phyloP scores from a whole-genome alignment of 352 stramenopile species.

The Salisapilia sapeloensis region DNA sequence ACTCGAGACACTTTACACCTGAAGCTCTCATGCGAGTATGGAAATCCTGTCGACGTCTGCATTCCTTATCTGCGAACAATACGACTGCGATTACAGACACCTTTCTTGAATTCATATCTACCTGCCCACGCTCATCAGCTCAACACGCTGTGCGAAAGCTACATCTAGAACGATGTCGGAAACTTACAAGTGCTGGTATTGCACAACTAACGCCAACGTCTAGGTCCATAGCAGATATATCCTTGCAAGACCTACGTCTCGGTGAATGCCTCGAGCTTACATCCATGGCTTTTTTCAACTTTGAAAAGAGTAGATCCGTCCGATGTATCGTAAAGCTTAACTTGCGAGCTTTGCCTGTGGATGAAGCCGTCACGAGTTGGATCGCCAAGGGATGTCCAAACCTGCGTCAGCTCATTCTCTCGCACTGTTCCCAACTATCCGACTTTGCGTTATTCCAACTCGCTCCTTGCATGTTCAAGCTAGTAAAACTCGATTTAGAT shows the following conservation, averaged over 20 bases:
- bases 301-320: slow-evolving; percentile 26
- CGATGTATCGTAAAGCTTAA: slow-evolving; percentile 12
- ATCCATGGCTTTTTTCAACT: slow-evolving; percentile 62
- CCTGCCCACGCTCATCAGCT: slow-evolving; percentile 14
- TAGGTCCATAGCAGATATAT: slow-evolving; percentile 13
- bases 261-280: slow-evolving; percentile 37
- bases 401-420: slow-evolving; percentile 24
- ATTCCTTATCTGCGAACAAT: slow-evolving; percentile 17
- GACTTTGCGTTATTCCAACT: slow-evolving; percentile 45
- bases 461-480: slow-evolving; percentile 11
- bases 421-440: slow-evolving; percentile 23
- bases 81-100: slow-evolving; percentile 31
- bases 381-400: slow-evolving; percentile 30
- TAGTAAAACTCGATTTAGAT: slow-evolving; percentile 24
- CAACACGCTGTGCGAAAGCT: slow-evolving; percentile 11
- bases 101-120: slow-evolving; percentile 34
- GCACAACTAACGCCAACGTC: slow-evolving; percentile 23
- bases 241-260: slow-evolving; percentile 13
- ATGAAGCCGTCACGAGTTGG: slow-evolving; percentile 56
- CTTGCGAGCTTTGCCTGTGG: slow-evolving; percentile 20
- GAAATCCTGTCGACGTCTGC: slow-evolving; percentile 33
- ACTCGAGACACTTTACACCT: slow-evolving; percentile 41
- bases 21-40: slow-evolving; percentile 27
- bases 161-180: slow-evolving; percentile 41
- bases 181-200: slow-evolving; percentile 41